Conservation (phyloP, 73 alveolate genomes). For the Halteria grandinella region DNA sequence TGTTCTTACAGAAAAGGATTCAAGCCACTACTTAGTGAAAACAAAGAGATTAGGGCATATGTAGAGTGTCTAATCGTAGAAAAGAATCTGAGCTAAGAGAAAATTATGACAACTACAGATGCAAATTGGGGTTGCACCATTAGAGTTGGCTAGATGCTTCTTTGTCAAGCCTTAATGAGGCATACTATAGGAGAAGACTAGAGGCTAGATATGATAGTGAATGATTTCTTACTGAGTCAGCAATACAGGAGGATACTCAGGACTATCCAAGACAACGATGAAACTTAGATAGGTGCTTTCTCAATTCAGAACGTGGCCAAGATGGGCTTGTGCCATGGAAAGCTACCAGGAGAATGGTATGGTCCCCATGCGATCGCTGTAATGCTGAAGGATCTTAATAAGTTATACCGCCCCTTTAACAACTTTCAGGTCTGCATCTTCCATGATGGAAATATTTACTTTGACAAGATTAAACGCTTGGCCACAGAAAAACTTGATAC, state of each 20-base stretch:
- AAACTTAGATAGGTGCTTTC: conserved; percentile 17
- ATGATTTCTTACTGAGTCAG: neutral
- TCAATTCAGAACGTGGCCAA: conserved; percentile 21
- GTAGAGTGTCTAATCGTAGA: neutral
- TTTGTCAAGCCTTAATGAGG: conserved; percentile 37
- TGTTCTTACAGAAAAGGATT: conserved; percentile 22
- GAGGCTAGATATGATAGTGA: neutral
- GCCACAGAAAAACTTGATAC: neutral
- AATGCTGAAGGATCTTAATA: conserved; percentile 33
- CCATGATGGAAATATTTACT: conserved; percentile 44
- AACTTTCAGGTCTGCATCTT: conserved; percentile 27
- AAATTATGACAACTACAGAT: conserved; percentile 19
- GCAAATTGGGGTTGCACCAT: conserved; percentile 55
- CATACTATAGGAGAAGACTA: conserved; percentile 15
- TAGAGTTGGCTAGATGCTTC: conserved; percentile 52
- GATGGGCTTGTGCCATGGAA: conserved; percentile 39
- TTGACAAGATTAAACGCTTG: conserved; percentile 7
- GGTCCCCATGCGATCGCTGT: conserved; percentile 45
- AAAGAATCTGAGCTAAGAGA: neutral
- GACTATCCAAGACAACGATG: conserved; percentile 22
- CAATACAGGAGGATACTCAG: neutral
- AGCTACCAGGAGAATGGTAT: conserved; percentile 55
- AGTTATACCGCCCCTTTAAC: conserved; percentile 25
- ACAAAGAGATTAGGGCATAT: neutral
- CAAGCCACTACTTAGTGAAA: neutral